These are phyloP conservation scores for Plasmodium knowlesi DNA, from an alignment of 169 alveolate species.

Conservation along the genomic window DNA sequence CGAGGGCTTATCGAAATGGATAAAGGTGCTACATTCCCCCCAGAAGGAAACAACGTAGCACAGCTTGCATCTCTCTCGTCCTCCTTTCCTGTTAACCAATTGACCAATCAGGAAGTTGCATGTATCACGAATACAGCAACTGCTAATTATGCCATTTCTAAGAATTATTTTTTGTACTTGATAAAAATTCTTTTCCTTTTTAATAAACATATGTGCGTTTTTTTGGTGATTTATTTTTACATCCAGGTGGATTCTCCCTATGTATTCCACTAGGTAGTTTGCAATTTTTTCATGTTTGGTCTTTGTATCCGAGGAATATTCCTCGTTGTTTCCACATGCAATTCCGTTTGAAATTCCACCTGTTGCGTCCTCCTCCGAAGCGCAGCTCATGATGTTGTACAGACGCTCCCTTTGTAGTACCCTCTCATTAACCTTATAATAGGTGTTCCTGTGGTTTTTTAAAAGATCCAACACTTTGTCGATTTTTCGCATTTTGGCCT, in stretches of 20 bases:
- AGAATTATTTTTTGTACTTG: constrained; percentile 68
- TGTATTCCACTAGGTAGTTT: constrained; percentile 51
- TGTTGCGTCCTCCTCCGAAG: not conserved
- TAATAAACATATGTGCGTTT: constrained; percentile 23
- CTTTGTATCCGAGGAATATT: not conserved
- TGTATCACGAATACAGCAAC: not conserved
- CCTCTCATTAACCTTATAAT: not conserved
- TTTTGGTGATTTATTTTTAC: constrained; percentile 26
- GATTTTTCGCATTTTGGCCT: constrained; percentile 14
- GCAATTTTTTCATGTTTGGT: constrained; percentile 11
- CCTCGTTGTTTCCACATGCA: not conserved
- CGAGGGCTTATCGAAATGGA: constrained; percentile 34
- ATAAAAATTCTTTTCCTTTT: constrained; percentile 14
- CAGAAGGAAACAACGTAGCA: constrained; percentile 39
- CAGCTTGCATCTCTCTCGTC: not conserved
- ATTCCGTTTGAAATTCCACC: not conserved
- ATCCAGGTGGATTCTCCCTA: constrained; percentile 66
- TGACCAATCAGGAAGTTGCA: constrained; percentile 27
- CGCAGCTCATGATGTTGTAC: not conserved
- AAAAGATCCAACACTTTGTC: constrained; percentile 19
- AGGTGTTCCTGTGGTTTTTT: not conserved
- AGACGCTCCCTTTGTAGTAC: constrained; percentile 20
- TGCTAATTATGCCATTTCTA: constrained; percentile 54
- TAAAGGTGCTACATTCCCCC: constrained; percentile 40
- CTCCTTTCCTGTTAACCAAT: not conserved